Base-by-base conservation (phyloP, 2,329 filamentous ascomycete genomes). In the Zymoseptoria tritici region DNA sequence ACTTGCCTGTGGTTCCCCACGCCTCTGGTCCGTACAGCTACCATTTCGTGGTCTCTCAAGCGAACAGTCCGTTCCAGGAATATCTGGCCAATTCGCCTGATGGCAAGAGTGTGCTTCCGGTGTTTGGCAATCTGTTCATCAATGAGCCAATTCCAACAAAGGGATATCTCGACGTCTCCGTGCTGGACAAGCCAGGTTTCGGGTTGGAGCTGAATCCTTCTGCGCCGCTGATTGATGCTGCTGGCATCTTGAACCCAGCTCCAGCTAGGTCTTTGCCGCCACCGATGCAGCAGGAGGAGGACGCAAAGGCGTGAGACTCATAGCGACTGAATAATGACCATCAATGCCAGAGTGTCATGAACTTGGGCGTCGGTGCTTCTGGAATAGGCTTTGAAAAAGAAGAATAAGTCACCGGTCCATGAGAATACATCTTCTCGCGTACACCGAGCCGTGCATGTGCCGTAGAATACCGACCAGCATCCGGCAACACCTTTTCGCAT, bases 21-120 rank as follows among this genome's bases (percentile, higher is more conserved):
- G 92, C 92, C 52, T 94, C 89, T 62, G 92, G 92, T 1, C 90
- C 92, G 2, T 97, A 97, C 79, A 94, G 90, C 70, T 97, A 97
- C 77, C 92, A 97, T 77, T 97, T 95, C 72, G 92, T 96, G 66
- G 87, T 96, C 62, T 95, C 91, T 52, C 92, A 97, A 76, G 85
- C 90, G 64, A 96, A 96, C 78, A 90, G 88, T 13, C 92, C 92
- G 4, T 97, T 97, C 82, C 92, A 97, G 75, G 92, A 97, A 76
- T 97, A 97, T 72, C 83, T 97, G 22, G 92, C 92, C 67, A 96
- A 96, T 78, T 96, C 91, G 2, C 85, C 91, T 0, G 91, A 97
- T 69, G 92, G 92, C 54, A 90, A 91, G 79, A 91, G 86, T 63
- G 92, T 97, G 19, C 78, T 93, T 63, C 92, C 92, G 2, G 92